These are phyloP conservation scores for Mycena epipterygia DNA, from an alignment of 768 basidiomycete species.

Conservation along the genomic window DNA sequence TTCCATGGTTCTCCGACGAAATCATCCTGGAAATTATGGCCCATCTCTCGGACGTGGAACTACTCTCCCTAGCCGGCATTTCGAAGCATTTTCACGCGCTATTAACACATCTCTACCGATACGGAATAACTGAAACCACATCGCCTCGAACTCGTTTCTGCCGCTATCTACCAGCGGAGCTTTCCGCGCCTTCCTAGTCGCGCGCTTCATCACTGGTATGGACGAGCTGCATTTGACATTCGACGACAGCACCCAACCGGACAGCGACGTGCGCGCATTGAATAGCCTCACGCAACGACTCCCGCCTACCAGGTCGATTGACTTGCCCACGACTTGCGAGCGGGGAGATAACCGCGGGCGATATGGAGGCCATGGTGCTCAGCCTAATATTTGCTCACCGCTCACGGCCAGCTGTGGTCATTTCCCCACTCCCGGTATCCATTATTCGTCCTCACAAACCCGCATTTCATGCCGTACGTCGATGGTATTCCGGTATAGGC, in stretches of 20 bases:
- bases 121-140: conserved; percentile 18
- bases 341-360: background rate
- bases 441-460: conserved; percentile 19
- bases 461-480: background rate
- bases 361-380: background rate
- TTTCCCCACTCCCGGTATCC: conserved; percentile 4
- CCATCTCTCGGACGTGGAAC: conserved; percentile 8
- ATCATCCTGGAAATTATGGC: conserved; percentile 17
- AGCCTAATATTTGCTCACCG: background rate
- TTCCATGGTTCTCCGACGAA: conserved; percentile 2
- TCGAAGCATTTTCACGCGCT: conserved; percentile 25
- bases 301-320: background rate
- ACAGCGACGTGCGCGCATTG: conserved; percentile 1
- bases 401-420: background rate
- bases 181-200: conserved; percentile 15
- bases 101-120: background rate
- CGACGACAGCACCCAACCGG: background rate
- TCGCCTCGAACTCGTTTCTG: background rate
- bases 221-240: background rate
- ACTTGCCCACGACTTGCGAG: background rate
- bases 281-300: background rate
- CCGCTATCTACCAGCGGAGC: conserved; percentile 6
- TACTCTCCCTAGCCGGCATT: conserved; percentile 6
- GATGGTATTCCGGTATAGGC: background rate
- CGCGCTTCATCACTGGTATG: conserved; percentile 12